Evolutionary conservation across 352 stramenopile genomes (phyloP), one percentile per base, ranked within the genome.

Genomic region (Saprolegnia diclina): DNA sequence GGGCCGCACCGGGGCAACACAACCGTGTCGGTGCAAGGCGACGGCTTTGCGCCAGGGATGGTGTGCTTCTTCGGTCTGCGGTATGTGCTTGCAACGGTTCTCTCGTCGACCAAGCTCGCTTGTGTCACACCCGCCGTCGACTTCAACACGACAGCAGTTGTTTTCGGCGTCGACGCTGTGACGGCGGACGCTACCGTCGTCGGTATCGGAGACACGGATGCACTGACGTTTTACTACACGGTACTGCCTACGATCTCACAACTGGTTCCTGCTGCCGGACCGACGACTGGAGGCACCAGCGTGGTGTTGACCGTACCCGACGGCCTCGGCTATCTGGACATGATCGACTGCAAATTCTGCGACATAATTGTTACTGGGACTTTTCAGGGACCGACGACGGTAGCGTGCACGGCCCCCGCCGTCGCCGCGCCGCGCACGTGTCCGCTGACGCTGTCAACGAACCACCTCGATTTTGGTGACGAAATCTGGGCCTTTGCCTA

Each of bases 401-500:
- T 83, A 0, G 29, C 44, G 6, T 87, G 78, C 16, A 53, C 10
- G 0, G 53, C 72, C 14, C 75, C 76, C 10, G 10, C 56, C 0
- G 29, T 77, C 14, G 19, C 37, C 6, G 9, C 0, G 4, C 29
- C 50, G 19, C 75, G 73, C 11, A 52, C 45, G 16, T 73, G 76
- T 37, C 61, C 68, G 24, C 52, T 85, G 7, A 77, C 79, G 46
- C 59, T 87, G 0, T 83, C 78, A 4, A 73, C 67, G 5, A 87
- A 87, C 52, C 61, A 73, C 35, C 62, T 67, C 7, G 79, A 87
- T 48, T 87, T 85, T 42, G 83, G 76, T 37, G 70, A 79, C 0
- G 78, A 76, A 14, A 26, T 0, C 5, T 75, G 24, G 48, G 38
- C 29, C 77, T 76, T 52, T 71, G 21, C 11, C 52, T 83, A 21